phyloP scores from a whole-genome alignment of 306 rosid genomes.

The Cucurbita argyrosperma region DNA sequence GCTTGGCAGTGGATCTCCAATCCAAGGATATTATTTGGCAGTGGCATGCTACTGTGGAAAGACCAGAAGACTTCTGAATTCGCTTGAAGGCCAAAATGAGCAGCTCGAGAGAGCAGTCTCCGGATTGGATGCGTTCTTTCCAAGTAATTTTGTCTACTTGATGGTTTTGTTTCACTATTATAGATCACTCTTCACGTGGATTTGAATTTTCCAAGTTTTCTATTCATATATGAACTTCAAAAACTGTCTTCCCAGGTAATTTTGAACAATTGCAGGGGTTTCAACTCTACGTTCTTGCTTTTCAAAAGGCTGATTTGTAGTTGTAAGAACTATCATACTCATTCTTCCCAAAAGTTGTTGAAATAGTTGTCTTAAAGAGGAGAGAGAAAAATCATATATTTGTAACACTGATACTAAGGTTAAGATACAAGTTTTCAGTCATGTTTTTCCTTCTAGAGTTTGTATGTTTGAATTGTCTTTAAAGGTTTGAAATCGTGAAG shows the following conservation, averaged over 20 bases:
- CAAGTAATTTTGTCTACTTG: conserved; percentile 23
- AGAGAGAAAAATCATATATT: neutral
- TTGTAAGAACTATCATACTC: neutral
- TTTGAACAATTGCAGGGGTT: neutral
- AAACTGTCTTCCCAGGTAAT: neutral
- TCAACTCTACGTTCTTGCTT: neutral
- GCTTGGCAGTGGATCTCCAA: neutral
- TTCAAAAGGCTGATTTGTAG: neutral
- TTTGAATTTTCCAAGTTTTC: neutral
- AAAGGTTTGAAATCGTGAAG: neutral
- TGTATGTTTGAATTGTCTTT: neutral
- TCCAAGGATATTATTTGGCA: neutral
- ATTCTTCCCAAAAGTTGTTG: neutral
- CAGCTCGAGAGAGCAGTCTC: conserved; percentile 67
- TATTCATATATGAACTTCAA: neutral
- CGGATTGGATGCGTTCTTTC: conserved; percentile 81
- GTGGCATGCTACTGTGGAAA: neutral
- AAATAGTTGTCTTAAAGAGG: neutral
- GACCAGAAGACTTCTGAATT: neutral
- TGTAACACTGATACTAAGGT: too few species aligned
- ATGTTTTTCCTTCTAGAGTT: neutral
- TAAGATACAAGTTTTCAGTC: neutral
- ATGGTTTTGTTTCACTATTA: neutral
- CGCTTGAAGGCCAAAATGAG: conserved; percentile 25
- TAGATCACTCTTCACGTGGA: neutral